These are phyloP conservation scores for Suillus lakei DNA, from an alignment of 768 basidiomycete species.

Conservation along the genomic window DNA sequence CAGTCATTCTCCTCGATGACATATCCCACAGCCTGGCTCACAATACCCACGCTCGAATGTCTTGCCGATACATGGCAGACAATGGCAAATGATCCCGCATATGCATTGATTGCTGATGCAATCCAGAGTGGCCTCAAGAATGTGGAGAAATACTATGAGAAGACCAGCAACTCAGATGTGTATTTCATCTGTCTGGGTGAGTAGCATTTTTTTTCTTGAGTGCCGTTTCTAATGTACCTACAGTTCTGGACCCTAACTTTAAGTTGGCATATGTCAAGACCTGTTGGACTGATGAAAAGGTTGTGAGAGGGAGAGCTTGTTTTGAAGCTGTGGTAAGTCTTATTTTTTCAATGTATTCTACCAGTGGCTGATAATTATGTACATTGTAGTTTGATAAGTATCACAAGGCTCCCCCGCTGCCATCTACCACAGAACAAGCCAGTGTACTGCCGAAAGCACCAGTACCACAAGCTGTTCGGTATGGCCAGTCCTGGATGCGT, in stretches of 20 bases:
- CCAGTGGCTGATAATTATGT: background rate
- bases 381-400: background rate
- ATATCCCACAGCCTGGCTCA: background rate
- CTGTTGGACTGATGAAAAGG: background rate
- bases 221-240: slow-evolving; percentile 22
- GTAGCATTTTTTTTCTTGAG: background rate
- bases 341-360: background rate
- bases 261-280: slow-evolving; percentile 1
- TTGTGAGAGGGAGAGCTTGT: background rate
- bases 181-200: background rate
- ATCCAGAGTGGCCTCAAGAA: background rate
- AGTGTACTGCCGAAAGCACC: background rate
- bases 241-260: slow-evolving; percentile 5
- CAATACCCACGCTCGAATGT: background rate
- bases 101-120: background rate
- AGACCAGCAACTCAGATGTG: background rate
- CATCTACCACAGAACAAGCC: background rate
- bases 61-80: background rate
- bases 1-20: background rate
- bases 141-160: background rate
- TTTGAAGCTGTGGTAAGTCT: background rate
- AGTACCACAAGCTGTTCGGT: background rate
- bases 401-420: background rate
- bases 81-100: background rate
- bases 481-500: background rate